A percentile compares a stretch with the other conserved stretches of the same genome.
phyloP scores from a whole-genome alignment of 2,329 filamentous ascomycete genomes.

The Talaromyces sp. region DNA sequence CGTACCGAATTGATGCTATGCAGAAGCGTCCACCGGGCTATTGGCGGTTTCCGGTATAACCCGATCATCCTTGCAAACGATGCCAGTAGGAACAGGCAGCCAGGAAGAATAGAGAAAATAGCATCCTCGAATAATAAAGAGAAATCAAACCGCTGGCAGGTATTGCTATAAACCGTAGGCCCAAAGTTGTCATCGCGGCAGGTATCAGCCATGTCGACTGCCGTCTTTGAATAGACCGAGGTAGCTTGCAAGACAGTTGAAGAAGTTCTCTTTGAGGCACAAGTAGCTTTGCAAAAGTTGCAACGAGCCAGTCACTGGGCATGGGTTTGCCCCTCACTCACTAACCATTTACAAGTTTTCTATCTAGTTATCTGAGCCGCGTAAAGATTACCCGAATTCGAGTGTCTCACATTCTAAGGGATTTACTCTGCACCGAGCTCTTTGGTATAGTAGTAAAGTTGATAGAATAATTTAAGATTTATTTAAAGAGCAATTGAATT shows the following conservation, averaged over 20 bases:
- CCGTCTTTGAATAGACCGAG: neutral
- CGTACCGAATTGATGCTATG: slow-evolving; percentile 6
- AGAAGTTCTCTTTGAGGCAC: neutral
- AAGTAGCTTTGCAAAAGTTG: neutral
- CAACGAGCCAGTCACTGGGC: neutral
- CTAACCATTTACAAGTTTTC: no score
- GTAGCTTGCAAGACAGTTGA: neutral
- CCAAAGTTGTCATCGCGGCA: slow-evolving; percentile 1
- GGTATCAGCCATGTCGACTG: neutral
- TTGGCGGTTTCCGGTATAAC: slow-evolving; percentile 8
- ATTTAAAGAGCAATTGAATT: no score
- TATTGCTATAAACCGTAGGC: slow-evolving; percentile 2
- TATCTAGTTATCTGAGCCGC: no score
- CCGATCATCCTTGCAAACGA: neutral
- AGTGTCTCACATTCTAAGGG: no score
- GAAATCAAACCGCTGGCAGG: slow-evolving; percentile 7
- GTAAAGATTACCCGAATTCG: no score
- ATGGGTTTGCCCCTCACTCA: neutral
- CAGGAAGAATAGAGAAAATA: slow-evolving; percentile 10
- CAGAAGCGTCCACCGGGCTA: slow-evolving; percentile 8
- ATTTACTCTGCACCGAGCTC: no score
- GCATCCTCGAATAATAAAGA: slow-evolving; percentile 12
- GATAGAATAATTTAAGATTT: no score
- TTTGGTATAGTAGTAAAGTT: no score
- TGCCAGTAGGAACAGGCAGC: slow-evolving; percentile 2